phyloP scores from a whole-genome alignment of 228 moss, liverwort and hornwort genomes.

The Sphagnum fallax region DNA sequence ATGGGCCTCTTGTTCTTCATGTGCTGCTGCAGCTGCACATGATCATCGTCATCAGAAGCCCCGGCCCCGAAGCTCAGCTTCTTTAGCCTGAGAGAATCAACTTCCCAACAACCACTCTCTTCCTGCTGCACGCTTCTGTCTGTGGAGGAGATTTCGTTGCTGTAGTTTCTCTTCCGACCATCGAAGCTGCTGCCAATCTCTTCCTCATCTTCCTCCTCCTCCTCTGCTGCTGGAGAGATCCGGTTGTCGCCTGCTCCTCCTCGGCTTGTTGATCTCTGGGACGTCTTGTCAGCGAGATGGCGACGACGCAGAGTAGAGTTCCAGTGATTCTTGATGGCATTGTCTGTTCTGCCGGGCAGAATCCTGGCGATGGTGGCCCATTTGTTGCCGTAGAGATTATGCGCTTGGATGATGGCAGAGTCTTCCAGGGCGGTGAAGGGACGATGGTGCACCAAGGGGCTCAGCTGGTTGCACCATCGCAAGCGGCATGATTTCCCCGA shows the following conservation, averaged over 20 bases:
- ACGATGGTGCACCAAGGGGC: constrained; percentile 50
- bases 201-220: constrained; percentile 4
- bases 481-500: constrained; percentile 61
- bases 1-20: neutral
- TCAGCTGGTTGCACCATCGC: constrained; percentile 65
- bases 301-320: constrained; percentile 88
- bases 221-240: neutral
- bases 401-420: constrained; percentile 46
- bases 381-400: constrained; percentile 52
- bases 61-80: constrained; percentile 22
- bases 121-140: constrained; percentile 25
- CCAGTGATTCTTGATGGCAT: constrained; percentile 99
- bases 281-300: constrained; percentile 37
- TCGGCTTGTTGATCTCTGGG: constrained; percentile 7
- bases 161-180: constrained; percentile 20
- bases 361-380: constrained; percentile 75
- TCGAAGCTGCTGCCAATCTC: constrained; percentile 11
- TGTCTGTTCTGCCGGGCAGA: constrained; percentile 83
- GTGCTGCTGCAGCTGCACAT: too few species aligned
- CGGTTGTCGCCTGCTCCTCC: constrained; percentile 6
- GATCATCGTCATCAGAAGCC: constrained; percentile 6
- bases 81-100: constrained; percentile 7
- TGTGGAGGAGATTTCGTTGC: constrained; percentile 29
- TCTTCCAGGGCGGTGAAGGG: constrained; percentile 58
- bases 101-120: constrained; percentile 12